Conservation (phyloP, 2,329 filamentous ascomycete genomes). For the Xenosphaeropsis pyriputrescens region DNA sequence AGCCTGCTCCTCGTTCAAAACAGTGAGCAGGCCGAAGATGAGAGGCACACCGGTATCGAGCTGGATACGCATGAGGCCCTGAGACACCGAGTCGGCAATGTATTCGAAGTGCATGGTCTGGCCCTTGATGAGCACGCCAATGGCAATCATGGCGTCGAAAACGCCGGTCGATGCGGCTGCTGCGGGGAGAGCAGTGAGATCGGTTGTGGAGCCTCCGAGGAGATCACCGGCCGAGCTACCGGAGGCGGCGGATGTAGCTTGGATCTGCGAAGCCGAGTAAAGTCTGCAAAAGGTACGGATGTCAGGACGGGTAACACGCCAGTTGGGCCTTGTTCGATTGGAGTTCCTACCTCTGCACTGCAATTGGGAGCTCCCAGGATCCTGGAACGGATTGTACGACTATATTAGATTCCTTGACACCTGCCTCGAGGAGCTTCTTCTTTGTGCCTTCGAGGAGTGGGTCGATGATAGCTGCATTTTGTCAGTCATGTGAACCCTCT, state of each 20-base stretch:
- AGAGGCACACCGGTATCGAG: slow-evolving; percentile 81
- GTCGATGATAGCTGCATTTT: slow-evolving; percentile 56
- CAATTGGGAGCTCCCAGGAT: slow-evolving; percentile 86
- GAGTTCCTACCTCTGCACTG: slow-evolving; percentile 44
- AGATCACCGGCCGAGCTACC: slow-evolving; percentile 57
- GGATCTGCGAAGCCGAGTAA: slow-evolving; percentile 75
- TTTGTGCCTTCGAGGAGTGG: slow-evolving; percentile 70
- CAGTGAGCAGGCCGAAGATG: slow-evolving; percentile 82
- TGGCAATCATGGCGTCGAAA: slow-evolving; percentile 89
- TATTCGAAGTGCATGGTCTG: slow-evolving; percentile 99
- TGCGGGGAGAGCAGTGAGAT: slow-evolving; percentile 39
- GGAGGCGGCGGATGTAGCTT: slow-evolving; percentile 50
- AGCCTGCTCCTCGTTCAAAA: slow-evolving; percentile 80
- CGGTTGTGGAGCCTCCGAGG: slow-evolving; percentile 50
- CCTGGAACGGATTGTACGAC: slow-evolving; percentile 81
- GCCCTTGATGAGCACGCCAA: slow-evolving; percentile 95
- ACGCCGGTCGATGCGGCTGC: slow-evolving; percentile 35
- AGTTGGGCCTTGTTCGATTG: neutral
- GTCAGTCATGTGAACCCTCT: neutral
- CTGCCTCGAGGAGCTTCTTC: slow-evolving; percentile 60
- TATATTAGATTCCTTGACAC: slow-evolving; percentile 81
- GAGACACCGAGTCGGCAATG: slow-evolving; percentile 80
- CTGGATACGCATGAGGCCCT: slow-evolving; percentile 89
- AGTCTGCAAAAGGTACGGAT: slow-evolving; percentile 35
- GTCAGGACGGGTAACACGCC: slow-evolving; percentile 4